Conservation (phyloP, 306 rosid species). For the Trichosanthes cucumerina region DNA sequence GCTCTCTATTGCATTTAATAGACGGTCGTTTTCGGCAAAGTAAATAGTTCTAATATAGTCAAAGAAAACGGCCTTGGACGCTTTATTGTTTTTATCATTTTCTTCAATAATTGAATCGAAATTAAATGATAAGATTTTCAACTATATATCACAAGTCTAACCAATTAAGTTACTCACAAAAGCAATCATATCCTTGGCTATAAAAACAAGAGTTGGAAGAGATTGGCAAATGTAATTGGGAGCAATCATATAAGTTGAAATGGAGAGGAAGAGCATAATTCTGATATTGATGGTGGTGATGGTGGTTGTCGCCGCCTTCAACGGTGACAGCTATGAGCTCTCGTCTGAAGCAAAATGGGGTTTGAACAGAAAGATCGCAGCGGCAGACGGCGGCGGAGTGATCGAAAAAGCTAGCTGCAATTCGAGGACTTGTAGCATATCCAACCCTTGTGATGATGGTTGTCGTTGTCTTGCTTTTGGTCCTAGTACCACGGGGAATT, state of each 20-base stretch:
- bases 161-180: not conserved
- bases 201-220: not conserved
- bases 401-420: not conserved
- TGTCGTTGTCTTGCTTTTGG: not conserved
- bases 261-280: not conserved
- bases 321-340: not conserved
- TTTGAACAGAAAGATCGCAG: not conserved
- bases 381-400: not conserved
- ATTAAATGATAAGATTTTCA: not conserved
- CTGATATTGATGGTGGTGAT: not conserved
- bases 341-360: not conserved
- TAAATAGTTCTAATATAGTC: too few species aligned
- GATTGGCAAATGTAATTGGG: not conserved
- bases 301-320: not conserved
- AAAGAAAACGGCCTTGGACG: too few species aligned
- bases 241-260: not conserved
- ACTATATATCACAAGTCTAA: not conserved
- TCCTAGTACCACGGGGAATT: not conserved
- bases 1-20: too few species aligned
- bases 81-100: too few species aligned
- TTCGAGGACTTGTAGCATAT: not conserved
- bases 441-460: not conserved
- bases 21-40: too few species aligned
- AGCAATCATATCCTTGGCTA: not conserved
- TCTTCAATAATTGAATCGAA: too few species aligned